Evolutionary conservation across 768 basidiomycete species (phyloP).

Genomic region (Lactarius hatsudake): DNA sequence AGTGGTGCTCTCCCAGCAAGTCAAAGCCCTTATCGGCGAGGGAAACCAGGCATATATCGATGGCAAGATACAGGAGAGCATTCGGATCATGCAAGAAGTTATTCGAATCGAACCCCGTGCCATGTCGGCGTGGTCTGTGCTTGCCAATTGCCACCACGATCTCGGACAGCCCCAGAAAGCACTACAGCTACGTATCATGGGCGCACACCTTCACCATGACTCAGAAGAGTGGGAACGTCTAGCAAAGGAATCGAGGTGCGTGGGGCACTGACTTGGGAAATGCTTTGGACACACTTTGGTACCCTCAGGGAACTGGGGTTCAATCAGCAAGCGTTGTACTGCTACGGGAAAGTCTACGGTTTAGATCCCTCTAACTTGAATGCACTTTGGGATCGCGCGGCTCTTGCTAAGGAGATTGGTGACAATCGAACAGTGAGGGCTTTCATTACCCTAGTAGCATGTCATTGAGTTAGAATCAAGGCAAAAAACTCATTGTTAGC

Average conservation of each 20-base stretch:
- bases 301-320: slow-evolving; percentile 58
- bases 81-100: slow-evolving; percentile 84
- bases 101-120: slow-evolving; percentile 92
- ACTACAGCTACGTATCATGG: slow-evolving; percentile 83
- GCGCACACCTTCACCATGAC: slow-evolving; percentile 81
- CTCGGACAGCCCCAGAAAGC: slow-evolving; percentile 64
- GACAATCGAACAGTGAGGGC: slow-evolving; percentile 60
- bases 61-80: slow-evolving; percentile 60
- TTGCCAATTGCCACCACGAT: slow-evolving; percentile 82
- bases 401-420: slow-evolving; percentile 72
- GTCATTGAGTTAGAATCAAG: slow-evolving; percentile 32
- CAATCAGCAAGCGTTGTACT: slow-evolving; percentile 87
- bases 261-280: slow-evolving; percentile 11
- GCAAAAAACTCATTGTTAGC: slow-evolving; percentile 62
- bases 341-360: slow-evolving; percentile 78
- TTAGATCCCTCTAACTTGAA: slow-evolving; percentile 80
- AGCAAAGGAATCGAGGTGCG: slow-evolving; percentile 70
- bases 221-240: slow-evolving; percentile 86
- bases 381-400: slow-evolving; percentile 87
- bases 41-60: slow-evolving; percentile 87
- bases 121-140: slow-evolving; percentile 78
- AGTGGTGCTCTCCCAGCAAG: slow-evolving; percentile 64
- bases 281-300: not conserved
- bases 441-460: not conserved
- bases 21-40: slow-evolving; percentile 71